Evolutionary conservation across 768 basidiomycete genomes (phyloP).

Genomic region (Lyophyllum semitale): DNA sequence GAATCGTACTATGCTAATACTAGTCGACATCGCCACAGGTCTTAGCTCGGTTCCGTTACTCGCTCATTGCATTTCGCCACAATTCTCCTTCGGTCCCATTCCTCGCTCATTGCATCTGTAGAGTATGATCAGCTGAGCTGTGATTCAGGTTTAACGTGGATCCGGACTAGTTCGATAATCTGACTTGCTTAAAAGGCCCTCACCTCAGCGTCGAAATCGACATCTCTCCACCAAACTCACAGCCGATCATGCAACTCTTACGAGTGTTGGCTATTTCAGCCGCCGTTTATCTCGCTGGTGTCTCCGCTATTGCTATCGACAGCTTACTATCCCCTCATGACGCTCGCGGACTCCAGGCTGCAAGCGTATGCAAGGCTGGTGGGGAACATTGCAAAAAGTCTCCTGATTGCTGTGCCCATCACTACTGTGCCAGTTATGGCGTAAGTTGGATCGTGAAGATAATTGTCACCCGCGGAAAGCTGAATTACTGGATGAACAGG

Average conservation of each 20-base stretch:
- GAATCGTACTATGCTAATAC: too few relatives aligned
- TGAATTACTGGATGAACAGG: neutral
- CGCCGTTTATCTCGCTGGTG: neutral
- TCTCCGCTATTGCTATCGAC: neutral
- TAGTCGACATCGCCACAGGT: too few relatives aligned
- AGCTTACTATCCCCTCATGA: neutral
- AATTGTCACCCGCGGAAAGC: neutral
- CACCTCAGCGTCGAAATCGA: too few relatives aligned
- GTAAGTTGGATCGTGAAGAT: neutral
- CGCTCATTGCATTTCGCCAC: too few relatives aligned
- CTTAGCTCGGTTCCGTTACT: too few relatives aligned
- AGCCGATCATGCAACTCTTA: neutral
- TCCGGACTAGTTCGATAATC: too few relatives aligned
- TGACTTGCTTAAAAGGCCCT: too few relatives aligned
- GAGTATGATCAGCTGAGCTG: too few relatives aligned
- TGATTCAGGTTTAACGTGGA: too few relatives aligned
- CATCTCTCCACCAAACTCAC: too few relatives aligned
- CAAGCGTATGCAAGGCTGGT: neutral
- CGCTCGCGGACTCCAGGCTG: neutral
- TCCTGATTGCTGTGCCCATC: neutral
- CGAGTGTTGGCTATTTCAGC: neutral
- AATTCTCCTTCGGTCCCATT: too few relatives aligned
- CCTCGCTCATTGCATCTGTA: too few relatives aligned
- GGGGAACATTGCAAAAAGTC: neutral
- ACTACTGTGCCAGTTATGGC: neutral